Conservation (phyloP, 2,329 filamentous ascomycete genomes). For the Lachnellula willkommii region DNA sequence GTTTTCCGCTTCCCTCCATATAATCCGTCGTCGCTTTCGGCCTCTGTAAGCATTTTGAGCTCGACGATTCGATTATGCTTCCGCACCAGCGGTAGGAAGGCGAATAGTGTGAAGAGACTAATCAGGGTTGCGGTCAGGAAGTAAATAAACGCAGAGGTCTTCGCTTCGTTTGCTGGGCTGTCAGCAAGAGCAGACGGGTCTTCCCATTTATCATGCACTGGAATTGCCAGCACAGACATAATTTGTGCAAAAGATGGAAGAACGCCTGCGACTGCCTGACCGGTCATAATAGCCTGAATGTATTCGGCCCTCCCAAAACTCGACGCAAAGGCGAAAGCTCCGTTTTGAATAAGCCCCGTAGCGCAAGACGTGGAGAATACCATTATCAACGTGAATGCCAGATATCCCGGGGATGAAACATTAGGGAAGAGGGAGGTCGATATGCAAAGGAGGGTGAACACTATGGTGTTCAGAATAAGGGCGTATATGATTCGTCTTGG, state of each 20-base stretch:
- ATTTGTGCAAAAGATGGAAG: slow-evolving; percentile 85
- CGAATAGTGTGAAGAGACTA: slow-evolving; percentile 62
- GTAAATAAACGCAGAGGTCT: slow-evolving; percentile 78
- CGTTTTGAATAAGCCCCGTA: slow-evolving; percentile 85
- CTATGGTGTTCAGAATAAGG: slow-evolving; percentile 68
- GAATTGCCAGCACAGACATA: slow-evolving; percentile 66
- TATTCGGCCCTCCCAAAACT: slow-evolving; percentile 83
- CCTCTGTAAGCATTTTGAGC: slow-evolving; percentile 45
- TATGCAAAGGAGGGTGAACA: slow-evolving; percentile 72
- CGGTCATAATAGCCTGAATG: slow-evolving; percentile 93
- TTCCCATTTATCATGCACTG: slow-evolving; percentile 36
- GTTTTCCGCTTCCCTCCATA: slow-evolving; percentile 45
- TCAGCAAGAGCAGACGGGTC: slow-evolving; percentile 15
- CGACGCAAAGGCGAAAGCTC: slow-evolving; percentile 84
- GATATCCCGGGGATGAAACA: slow-evolving; percentile 61
- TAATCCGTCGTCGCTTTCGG: slow-evolving; percentile 47
- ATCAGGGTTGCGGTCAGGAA: slow-evolving; percentile 83
- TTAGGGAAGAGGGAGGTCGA: slow-evolving; percentile 68
- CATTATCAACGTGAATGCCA: slow-evolving; percentile 75
- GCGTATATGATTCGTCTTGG: slow-evolving; percentile 76
- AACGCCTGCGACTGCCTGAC: slow-evolving; percentile 87
- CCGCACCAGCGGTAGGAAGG: slow-evolving; percentile 68
- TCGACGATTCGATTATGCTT: slow-evolving; percentile 52
- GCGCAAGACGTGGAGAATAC: slow-evolving; percentile 75
- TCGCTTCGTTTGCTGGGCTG: slow-evolving; percentile 40